Evolutionary conservation across 805 yeast species (phyloP).

Genomic region (Schizosaccharomyces cryophilus): DNA sequence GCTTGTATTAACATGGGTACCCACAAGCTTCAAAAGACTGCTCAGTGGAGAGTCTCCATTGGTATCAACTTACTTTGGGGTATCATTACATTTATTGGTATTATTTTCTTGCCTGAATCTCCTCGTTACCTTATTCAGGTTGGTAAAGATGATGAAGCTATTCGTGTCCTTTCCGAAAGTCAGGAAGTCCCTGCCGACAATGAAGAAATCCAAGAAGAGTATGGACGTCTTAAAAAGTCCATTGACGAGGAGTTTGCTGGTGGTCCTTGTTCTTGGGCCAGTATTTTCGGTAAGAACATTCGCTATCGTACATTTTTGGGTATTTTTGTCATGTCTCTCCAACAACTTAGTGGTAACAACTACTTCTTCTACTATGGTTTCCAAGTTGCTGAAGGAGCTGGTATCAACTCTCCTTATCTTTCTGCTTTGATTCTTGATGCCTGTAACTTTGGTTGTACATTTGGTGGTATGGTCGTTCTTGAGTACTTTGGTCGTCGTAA

Average conservation of each 20-base stretch:
- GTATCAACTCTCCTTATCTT: slow-evolving; percentile 13
- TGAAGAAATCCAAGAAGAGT: slow-evolving; percentile 14
- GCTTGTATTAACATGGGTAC: slow-evolving; percentile 49
- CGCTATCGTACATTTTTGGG: slow-evolving; percentile 18
- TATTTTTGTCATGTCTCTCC: slow-evolving; percentile 25
- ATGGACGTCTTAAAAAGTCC: slow-evolving; percentile 20
- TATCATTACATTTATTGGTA: slow-evolving; percentile 29
- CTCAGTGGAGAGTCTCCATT: slow-evolving; percentile 39
- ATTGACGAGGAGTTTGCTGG: slow-evolving; percentile 25
- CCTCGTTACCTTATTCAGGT: slow-evolving; percentile 47
- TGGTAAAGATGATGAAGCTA: slow-evolving; percentile 32
- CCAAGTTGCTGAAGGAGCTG: slow-evolving; percentile 22
- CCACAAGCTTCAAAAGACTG: slow-evolving; percentile 20
- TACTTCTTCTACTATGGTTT: slow-evolving; percentile 46
- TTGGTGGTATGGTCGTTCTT: slow-evolving; percentile 23
- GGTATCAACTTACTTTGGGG: slow-evolving; percentile 51
- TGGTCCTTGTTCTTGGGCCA: slow-evolving; percentile 27
- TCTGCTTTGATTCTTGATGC: slow-evolving; percentile 31
- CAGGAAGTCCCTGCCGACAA: slow-evolving; percentile 8
- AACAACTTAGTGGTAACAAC: slow-evolving; percentile 41
- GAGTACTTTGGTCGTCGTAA: slow-evolving; percentile 29
- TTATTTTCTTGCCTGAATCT: slow-evolving; percentile 46
- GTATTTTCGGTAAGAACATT: slow-evolving; percentile 22
- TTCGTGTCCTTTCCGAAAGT: slow-evolving; percentile 28
- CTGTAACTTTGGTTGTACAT: slow-evolving; percentile 28